phyloP scores from a whole-genome alignment of 345 rosid species.

The Luvunga scandens region DNA sequence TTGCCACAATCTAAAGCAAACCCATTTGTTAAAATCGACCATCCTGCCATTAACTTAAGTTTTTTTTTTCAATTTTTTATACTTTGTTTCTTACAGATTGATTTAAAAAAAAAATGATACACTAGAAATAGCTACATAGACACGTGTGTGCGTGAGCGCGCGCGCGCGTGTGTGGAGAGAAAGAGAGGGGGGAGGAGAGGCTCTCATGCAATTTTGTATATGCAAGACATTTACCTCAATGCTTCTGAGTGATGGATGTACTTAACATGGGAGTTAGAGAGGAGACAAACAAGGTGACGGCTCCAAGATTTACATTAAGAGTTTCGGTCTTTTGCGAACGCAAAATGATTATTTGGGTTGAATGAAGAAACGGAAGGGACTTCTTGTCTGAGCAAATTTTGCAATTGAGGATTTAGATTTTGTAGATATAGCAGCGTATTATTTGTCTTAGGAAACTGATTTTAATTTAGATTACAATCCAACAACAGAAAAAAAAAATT shows the following conservation, averaged over 20 bases:
- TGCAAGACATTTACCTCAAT: not conserved
- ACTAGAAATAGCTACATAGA: not conserved
- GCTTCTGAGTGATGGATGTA: not conserved
- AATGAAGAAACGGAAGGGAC: not conserved
- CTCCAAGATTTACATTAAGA: not conserved
- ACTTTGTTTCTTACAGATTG: not conserved
- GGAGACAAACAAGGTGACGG: not conserved
- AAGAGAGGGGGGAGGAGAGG: too few relatives aligned
- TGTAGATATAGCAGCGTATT: not conserved
- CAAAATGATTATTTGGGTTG: not conserved
- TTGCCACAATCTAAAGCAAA: slow-evolving; percentile 29
- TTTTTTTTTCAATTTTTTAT: not conserved
- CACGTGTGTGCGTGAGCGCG: not conserved
- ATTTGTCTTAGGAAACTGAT: not conserved
- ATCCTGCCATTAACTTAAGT: slow-evolving; percentile 48
- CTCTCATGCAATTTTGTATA: not conserved
- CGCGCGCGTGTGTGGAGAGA: too few relatives aligned
- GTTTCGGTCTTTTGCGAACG: not conserved
- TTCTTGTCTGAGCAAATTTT: not conserved
- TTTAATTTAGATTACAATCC: not conserved
- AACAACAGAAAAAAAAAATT: not conserved
- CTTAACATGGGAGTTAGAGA: not conserved
- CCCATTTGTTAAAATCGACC: slow-evolving; percentile 41
- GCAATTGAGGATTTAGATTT: not conserved
- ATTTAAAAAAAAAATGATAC: not conserved